Evolutionary conservation across 116 monocot species (phyloP).

Genomic region (Iris pallida): DNA sequence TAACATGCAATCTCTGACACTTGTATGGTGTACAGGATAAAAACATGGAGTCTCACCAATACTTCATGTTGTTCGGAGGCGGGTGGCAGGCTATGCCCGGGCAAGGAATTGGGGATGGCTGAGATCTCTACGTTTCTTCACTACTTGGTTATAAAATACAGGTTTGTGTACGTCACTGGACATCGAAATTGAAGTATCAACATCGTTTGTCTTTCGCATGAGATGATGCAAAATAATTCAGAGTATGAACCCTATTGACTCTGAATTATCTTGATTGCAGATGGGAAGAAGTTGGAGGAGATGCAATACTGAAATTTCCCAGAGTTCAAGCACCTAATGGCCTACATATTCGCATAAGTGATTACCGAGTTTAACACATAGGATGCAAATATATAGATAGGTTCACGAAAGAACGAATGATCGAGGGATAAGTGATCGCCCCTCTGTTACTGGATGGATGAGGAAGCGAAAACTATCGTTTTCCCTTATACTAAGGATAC

Average conservation of each 20-base stretch:
- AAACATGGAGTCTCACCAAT: constrained; percentile 57
- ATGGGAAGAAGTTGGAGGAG: constrained; percentile 86
- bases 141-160: constrained; percentile 75
- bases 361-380: constrained; percentile 22
- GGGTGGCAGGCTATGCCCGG: constrained; percentile 65
- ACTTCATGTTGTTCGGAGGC: constrained; percentile 78
- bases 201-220: background rate
- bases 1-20: constrained; percentile 6
- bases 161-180: constrained; percentile 16
- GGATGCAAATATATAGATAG: constrained; percentile 18
- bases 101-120: constrained; percentile 69
- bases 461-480: too few species aligned
- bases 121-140: constrained; percentile 83
- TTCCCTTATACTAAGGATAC: too few species aligned
- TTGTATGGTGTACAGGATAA: constrained; percentile 36
- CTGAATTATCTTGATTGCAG: constrained; percentile 25
- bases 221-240: background rate
- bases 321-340: constrained; percentile 92
- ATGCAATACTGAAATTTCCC: constrained; percentile 72
- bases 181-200: background rate
- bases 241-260: background rate
- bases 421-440: too few species aligned
- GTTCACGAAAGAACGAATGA: too few species aligned
- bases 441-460: too few species aligned
- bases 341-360: constrained; percentile 44